These are phyloP conservation scores for Chalaropsis thielavioides DNA, from an alignment of 2,329 filamentous ascomycete species.

Conservation along the genomic window DNA sequence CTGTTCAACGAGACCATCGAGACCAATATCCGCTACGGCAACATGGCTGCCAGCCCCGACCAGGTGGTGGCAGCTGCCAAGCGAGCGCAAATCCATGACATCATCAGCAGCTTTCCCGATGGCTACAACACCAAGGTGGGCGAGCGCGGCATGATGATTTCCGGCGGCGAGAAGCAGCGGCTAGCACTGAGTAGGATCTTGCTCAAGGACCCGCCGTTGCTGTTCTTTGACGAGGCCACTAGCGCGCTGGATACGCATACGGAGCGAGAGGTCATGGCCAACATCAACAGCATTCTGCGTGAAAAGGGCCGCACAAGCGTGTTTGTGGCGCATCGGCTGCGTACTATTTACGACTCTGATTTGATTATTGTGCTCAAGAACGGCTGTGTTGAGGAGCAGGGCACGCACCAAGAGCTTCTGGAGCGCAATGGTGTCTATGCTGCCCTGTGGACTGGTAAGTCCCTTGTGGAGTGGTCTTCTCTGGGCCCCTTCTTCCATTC, in stretches of 20 bases:
- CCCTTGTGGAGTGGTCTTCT: neutral
- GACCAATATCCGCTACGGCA: constrained; percentile 90
- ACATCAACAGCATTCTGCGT: constrained; percentile 83
- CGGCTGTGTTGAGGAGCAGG: constrained; percentile 73
- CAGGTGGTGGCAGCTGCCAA: constrained; percentile 64
- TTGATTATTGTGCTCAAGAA: constrained; percentile 81
- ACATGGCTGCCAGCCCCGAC: constrained; percentile 59
- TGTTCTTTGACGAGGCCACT: constrained; percentile 94
- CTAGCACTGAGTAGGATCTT: constrained; percentile 71
- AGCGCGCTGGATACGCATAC: constrained; percentile 87
- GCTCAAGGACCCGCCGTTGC: constrained; percentile 73
- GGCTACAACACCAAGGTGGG: constrained; percentile 85
- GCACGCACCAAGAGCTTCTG: constrained; percentile 73
- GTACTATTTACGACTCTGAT: constrained; percentile 88
- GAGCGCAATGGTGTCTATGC: constrained; percentile 68
- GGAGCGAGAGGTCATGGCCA: constrained; percentile 75
- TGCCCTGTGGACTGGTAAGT: constrained; percentile 77
- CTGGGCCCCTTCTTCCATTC: neutral
- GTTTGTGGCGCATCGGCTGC: constrained; percentile 81
- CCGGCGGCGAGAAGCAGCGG: constrained; percentile 84
- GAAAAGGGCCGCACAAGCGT: constrained; percentile 84
- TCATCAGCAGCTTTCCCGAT: constrained; percentile 65
- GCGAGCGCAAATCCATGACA: constrained; percentile 72
- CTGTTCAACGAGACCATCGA: constrained; percentile 94
- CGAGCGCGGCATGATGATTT: constrained; percentile 93